Percentiles rank a stretch among this genome's conserved stretches.
These are phyloP conservation scores for Erythrophleum fordii DNA, from an alignment of 306 rosid species.

Conservation along the genomic window DNA sequence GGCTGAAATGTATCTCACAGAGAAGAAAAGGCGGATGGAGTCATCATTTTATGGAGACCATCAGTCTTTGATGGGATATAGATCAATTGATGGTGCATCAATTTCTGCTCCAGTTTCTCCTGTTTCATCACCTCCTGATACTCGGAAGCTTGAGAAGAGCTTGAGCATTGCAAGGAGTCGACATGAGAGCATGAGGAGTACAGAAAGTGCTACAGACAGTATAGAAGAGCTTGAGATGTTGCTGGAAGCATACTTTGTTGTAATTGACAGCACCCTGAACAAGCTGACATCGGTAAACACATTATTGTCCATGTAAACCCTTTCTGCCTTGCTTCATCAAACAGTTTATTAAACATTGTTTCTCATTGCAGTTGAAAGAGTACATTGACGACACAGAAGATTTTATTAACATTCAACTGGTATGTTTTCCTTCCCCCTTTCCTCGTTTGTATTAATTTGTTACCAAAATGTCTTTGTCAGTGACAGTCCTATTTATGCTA, in stretches of 20 bases:
- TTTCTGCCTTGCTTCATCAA: constrained; percentile 12
- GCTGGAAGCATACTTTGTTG: constrained; percentile 97
- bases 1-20: constrained; percentile 99
- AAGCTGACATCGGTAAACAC: constrained; percentile 87
- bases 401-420: constrained; percentile 98
- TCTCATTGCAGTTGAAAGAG: constrained; percentile 83
- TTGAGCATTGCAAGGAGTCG: constrained; percentile 96
- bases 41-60: constrained; percentile 80
- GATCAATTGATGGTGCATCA: constrained; percentile 78
- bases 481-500: constrained; percentile 22
- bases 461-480: background rate
- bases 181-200: constrained; percentile 87
- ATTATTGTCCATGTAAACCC: constrained; percentile 22
- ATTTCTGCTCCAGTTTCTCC: constrained; percentile 98
- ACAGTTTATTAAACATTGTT: constrained; percentile 32
- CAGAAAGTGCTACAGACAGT: constrained; percentile 79
- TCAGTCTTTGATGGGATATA: constrained; percentile 72
- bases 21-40: constrained; percentile 93
- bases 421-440: constrained; percentile 36
- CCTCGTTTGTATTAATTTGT: constrained; percentile 16
- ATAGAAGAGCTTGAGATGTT: constrained; percentile 99
- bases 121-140: constrained; percentile 90
- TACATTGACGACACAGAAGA: constrained; percentile 98
- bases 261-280: constrained; percentile 93
- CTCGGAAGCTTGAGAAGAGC: constrained; percentile 82